Evolutionary conservation across 108 stramenopile species (phyloP).

Genomic region (Nannochloropsis salina): DNA sequence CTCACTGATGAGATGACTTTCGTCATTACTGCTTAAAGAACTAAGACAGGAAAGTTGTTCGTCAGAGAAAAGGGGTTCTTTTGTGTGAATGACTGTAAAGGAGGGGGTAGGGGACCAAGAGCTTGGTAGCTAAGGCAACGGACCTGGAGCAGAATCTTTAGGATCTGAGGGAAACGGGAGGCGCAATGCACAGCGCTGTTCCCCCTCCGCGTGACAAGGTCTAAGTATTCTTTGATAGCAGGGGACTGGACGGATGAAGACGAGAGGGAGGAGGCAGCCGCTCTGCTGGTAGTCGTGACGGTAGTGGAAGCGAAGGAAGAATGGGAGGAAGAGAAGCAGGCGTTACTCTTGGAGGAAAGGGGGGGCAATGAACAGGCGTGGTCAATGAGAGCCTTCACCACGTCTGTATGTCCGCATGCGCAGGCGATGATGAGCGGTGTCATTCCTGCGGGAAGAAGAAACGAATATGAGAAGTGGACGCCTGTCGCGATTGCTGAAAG

Average conservation of each 20-base stretch:
- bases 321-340: background rate
- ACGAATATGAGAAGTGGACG: background rate
- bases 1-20: too few relatives aligned
- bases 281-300: background rate
- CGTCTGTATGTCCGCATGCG: background rate
- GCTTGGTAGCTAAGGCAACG: background rate
- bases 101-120: background rate
- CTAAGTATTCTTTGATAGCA: background rate
- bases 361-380: background rate
- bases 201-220: background rate
- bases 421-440: background rate
- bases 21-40: too few relatives aligned
- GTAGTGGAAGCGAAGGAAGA: background rate
- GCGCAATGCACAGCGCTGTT: background rate
- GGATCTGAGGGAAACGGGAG: constrained; percentile 9
- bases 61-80: too few relatives aligned
- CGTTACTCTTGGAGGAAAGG: background rate
- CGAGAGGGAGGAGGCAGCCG: constrained; percentile 1
- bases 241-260: background rate
- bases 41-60: too few relatives aligned
- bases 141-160: background rate
- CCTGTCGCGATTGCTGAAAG: background rate
- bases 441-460: background rate
- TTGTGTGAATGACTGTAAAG: background rate
- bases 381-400: background rate